Percentiles rank a stretch among this genome's conserved stretches.
Conservation (phyloP, 768 basidiomycete species). For the Lactarius quietus region DNA sequence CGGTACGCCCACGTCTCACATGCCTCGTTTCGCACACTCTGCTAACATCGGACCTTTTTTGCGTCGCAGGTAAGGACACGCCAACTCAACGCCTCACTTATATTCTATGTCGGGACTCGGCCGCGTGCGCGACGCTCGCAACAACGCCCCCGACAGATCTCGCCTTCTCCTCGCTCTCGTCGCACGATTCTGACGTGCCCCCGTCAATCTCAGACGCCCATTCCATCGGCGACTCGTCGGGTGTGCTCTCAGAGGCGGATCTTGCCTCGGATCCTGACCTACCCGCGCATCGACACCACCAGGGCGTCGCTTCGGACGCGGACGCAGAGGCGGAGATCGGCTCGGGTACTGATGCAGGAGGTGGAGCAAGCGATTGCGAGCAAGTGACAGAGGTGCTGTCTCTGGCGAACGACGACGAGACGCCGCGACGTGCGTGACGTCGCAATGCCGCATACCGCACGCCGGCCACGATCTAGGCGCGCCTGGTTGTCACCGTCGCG, state of each 20-base stretch:
- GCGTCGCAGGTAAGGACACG: slow-evolving; percentile 49
- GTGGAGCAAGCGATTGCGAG: slow-evolving; percentile 14
- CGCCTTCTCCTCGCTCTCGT: too few species aligned
- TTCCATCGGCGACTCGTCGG: slow-evolving; percentile 30
- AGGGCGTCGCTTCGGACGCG: slow-evolving; percentile 35
- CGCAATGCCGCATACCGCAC: slow-evolving; percentile 32
- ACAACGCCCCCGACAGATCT: too few species aligned
- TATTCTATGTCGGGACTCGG: too few species aligned
- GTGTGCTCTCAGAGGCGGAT: slow-evolving; percentile 27
- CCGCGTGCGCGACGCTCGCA: too few species aligned
- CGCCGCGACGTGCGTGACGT: slow-evolving; percentile 27
- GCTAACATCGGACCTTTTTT: too few species aligned
- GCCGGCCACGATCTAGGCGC: slow-evolving; percentile 31
- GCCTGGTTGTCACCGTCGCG: slow-evolving; percentile 53
- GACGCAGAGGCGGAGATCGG: slow-evolving; percentile 30
- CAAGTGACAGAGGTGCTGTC: slow-evolving; percentile 32
- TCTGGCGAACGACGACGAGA: slow-evolving; percentile 32
- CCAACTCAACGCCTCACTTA: slow-evolving; percentile 65
- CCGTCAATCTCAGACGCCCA: slow-evolving; percentile 51
- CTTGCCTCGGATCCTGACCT: slow-evolving; percentile 31
- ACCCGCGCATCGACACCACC: background rate
- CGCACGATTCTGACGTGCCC: too few species aligned
- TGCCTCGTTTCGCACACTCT: background rate
- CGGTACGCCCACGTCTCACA: slow-evolving; percentile 48
- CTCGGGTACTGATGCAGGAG: too few species aligned